phyloP scores from a whole-genome alignment of 1,139 yeast genomes.

The Taiozyma sp. region DNA sequence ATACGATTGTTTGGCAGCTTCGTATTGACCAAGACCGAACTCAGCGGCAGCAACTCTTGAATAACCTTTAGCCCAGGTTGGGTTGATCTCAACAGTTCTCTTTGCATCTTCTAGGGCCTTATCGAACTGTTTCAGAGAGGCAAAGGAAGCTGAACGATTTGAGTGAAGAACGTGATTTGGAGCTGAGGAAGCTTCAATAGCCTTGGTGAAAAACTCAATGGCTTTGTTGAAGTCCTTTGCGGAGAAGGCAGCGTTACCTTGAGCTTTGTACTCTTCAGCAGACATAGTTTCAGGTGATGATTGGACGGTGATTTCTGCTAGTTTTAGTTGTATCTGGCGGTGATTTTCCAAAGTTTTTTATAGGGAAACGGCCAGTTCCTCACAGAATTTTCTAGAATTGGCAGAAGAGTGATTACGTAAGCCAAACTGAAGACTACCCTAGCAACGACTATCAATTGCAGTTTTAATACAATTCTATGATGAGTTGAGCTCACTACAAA shows the following conservation, averaged over 20 bases:
- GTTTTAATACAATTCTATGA: too few relatives aligned
- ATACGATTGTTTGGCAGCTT: conserved; percentile 65
- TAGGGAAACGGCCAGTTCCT: neutral
- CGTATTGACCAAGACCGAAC: conserved; percentile 76
- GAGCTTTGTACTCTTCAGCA: conserved; percentile 70
- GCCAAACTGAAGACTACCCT: neutral
- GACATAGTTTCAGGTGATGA: conserved; percentile 30
- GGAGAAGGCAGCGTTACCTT: conserved; percentile 90
- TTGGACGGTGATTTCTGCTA: too few relatives aligned
- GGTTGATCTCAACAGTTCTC: conserved; percentile 73
- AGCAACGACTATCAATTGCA: neutral
- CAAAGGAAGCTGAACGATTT: conserved; percentile 90
- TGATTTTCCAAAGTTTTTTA: neutral
- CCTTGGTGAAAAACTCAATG: conserved; percentile 74
- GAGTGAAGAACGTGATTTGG: conserved; percentile 92
- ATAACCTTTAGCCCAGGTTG: conserved; percentile 92
- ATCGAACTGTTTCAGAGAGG: conserved; percentile 69
- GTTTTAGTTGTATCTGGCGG: neutral
- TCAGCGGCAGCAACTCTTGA: conserved; percentile 93
- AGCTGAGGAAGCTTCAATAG: conserved; percentile 74
- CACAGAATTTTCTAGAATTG: neutral
- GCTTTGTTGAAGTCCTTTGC: conserved; percentile 83
- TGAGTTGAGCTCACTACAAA: too few relatives aligned
- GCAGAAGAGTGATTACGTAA: neutral
- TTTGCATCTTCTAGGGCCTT: conserved; percentile 82